phyloP scores from a whole-genome alignment of 371 early-diverging fungal species.

The Batkoa obscura region DNA sequence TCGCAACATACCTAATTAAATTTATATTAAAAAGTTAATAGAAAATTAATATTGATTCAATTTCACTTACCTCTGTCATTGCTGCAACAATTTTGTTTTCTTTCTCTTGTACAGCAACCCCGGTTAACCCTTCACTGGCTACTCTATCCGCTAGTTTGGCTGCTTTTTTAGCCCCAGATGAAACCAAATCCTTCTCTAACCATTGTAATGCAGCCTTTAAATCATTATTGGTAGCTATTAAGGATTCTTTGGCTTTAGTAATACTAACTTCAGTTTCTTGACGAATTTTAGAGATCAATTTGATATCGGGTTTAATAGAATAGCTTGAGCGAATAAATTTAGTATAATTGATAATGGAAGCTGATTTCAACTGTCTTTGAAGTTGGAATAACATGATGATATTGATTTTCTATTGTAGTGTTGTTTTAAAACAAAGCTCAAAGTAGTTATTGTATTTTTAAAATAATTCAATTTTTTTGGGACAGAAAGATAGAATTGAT shows the following conservation, averaged over 20 bases:
- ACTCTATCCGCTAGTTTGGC: slow-evolving; percentile 40
- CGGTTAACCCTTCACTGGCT: slow-evolving; percentile 51
- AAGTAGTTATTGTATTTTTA: too few relatives aligned
- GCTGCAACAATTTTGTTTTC: too few relatives aligned
- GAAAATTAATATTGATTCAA: not conserved
- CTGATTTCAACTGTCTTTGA: not conserved
- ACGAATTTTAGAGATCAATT: slow-evolving; percentile 38
- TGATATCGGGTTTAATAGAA: slow-evolving; percentile 42
- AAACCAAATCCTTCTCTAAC: slow-evolving; percentile 49
- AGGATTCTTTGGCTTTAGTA: slow-evolving; percentile 73
- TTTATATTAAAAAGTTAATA: not conserved
- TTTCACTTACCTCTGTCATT: slow-evolving; percentile 27
- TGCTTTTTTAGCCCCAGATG: slow-evolving; percentile 54
- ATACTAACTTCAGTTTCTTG: slow-evolving; percentile 69
- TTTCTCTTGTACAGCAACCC: slow-evolving; percentile 22
- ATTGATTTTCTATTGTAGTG: too few relatives aligned
- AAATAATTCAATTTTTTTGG: too few relatives aligned
- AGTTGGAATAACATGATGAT: too few relatives aligned
- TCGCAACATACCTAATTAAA: slow-evolving; percentile 66
- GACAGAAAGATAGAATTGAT: too few relatives aligned
- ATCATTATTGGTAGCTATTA: slow-evolving; percentile 46
- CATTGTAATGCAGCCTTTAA: slow-evolving; percentile 62
- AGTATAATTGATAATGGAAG: not conserved
- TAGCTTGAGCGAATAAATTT: not conserved
- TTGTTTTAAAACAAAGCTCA: too few relatives aligned